phyloP scores from a whole-genome alignment of 2,329 filamentous ascomycete species.

The Thielaviopsis ethacetica region DNA sequence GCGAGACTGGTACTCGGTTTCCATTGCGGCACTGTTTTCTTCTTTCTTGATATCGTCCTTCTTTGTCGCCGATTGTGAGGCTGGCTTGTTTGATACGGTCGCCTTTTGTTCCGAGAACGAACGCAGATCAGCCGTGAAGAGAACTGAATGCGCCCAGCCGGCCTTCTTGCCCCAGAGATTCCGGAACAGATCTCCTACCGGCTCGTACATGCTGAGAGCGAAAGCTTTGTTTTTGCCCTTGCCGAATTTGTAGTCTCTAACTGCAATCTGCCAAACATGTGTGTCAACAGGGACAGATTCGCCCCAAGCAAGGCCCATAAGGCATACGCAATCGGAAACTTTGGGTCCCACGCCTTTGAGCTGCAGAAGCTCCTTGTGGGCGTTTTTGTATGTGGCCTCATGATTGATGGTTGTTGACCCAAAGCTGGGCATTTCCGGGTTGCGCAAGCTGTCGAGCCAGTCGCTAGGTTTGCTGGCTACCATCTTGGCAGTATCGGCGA shows the following conservation, averaged over 20 bases:
- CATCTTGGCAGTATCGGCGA: constrained; percentile 67
- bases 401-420: constrained; percentile 16
- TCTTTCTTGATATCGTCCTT: constrained; percentile 15
- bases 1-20: constrained; percentile 18
- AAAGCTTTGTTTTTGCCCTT: constrained; percentile 72
- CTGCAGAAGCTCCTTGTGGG: constrained; percentile 62
- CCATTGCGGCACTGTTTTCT: constrained; percentile 13
- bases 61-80: constrained; percentile 11
- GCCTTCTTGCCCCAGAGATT: constrained; percentile 82
- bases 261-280: constrained; percentile 96
- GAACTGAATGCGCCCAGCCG: constrained; percentile 92
- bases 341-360: constrained; percentile 89
- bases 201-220: constrained; percentile 76
- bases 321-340: constrained; percentile 87
- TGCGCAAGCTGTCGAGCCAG: constrained; percentile 67
- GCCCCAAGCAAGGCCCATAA: constrained; percentile 93
- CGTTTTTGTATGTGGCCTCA: constrained; percentile 52
- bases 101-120: constrained; percentile 54
- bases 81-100: constrained; percentile 10
- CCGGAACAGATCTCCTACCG: constrained; percentile 79
- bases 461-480: constrained; percentile 51
- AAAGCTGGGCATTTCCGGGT: constrained; percentile 53
- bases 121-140: constrained; percentile 85
- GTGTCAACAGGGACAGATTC: constrained; percentile 94
- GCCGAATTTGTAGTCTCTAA: constrained; percentile 86